These are phyloP conservation scores for Juncus effusus DNA, from an alignment of 176 grass and related monocot genomes.

Conservation along the genomic window DNA sequence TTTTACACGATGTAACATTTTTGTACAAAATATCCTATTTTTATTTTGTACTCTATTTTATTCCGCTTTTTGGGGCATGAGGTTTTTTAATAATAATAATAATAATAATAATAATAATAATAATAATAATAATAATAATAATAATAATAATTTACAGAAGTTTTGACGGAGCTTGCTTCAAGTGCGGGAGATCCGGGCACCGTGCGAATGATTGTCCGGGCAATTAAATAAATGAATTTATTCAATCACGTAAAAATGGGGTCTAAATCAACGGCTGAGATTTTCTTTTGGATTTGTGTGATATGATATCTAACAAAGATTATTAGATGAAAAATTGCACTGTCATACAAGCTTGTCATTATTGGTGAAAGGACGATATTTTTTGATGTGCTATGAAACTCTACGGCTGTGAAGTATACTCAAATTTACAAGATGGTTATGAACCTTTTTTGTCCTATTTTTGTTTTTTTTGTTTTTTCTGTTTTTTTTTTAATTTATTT, in stretches of 20 bases:
- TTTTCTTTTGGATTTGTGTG: conserved; percentile 13
- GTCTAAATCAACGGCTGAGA: conserved; percentile 10
- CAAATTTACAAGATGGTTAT: background rate
- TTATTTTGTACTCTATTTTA: too few relatives aligned
- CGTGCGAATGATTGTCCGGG: conserved; percentile 88
- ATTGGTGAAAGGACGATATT: conserved; percentile 10
- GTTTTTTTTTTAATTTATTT: conserved; percentile 15
- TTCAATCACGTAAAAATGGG: background rate
- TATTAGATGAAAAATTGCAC: conserved; percentile 17
- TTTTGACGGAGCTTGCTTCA: conserved; percentile 88
- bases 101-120: too few relatives aligned
- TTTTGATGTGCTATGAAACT: conserved; percentile 2
- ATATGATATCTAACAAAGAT: conserved; percentile 25
- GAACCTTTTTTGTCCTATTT: conserved; percentile 5
- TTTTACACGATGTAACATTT: too few relatives aligned
- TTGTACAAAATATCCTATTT: too few relatives aligned
- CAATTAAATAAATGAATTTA: conserved; percentile 44
- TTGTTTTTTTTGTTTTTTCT: conserved; percentile 11
- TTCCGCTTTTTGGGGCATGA: too few relatives aligned
- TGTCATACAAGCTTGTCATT: conserved; percentile 5
- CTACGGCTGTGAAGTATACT: background rate
- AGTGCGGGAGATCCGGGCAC: conserved; percentile 70
- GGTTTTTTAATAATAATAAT: too few relatives aligned
- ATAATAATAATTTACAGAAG: conserved; percentile 33
- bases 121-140: too few relatives aligned